Conservation (phyloP, 2,329 filamentous ascomycete genomes). For the Phialophora chinensis region DNA sequence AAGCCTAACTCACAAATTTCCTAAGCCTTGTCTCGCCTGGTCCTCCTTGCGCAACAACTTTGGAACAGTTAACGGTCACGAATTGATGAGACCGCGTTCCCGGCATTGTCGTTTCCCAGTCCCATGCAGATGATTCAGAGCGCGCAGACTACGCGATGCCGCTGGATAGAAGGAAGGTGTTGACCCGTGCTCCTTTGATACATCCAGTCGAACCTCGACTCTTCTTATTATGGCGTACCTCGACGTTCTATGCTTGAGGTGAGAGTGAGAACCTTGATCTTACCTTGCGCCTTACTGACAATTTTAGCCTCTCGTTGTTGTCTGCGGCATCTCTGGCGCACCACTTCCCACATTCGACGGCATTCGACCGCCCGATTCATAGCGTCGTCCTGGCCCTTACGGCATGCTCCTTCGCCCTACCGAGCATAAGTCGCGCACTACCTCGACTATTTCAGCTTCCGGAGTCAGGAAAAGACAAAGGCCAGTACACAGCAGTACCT, state of each 20-base stretch:
- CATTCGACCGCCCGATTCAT: constrained; percentile 55
- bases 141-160: constrained; percentile 23
- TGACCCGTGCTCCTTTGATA: neutral
- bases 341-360: constrained; percentile 48
- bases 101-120: too few species aligned
- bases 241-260: constrained; percentile 30
- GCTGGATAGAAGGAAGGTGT: constrained; percentile 20
- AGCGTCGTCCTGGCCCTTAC: constrained; percentile 51
- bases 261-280: neutral
- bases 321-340: constrained; percentile 45
- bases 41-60: neutral
- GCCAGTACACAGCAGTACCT: constrained; percentile 27
- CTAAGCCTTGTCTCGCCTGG: neutral
- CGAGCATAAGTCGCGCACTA: constrained; percentile 47
- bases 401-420: constrained; percentile 47
- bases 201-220: neutral
- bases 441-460: constrained; percentile 38
- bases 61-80: neutral
- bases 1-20: neutral
- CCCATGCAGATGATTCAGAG: neutral
- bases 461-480: constrained; percentile 5
- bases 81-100: neutral
- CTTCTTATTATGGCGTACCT: constrained; percentile 18
- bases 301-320: constrained; percentile 41
- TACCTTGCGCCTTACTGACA: constrained; percentile 15